Evolutionary conservation across 805 yeast genomes (phyloP).

Genomic region (Cyberlindnera euphorbiae): DNA sequence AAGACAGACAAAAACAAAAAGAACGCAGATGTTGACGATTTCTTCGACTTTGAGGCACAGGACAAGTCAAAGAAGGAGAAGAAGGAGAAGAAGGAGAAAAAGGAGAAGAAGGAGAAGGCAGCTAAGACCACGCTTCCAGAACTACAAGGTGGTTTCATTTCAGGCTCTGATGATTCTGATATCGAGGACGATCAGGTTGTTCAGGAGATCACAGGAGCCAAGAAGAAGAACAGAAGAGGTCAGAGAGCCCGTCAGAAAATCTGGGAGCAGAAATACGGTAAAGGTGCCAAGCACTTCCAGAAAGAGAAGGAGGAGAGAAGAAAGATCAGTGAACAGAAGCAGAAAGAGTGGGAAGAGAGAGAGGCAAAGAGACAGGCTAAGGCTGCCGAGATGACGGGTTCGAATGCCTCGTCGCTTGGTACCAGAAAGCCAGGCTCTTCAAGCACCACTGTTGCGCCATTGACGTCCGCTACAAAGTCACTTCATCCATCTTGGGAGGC

Average conservation of each 20-base stretch:
- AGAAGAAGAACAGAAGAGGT: slow-evolving; percentile 87
- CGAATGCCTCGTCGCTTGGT: slow-evolving; percentile 37
- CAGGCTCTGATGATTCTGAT: slow-evolving; percentile 76
- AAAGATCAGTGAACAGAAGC: slow-evolving; percentile 55
- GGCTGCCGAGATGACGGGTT: slow-evolving; percentile 38
- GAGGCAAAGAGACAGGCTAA: slow-evolving; percentile 52
- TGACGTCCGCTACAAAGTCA: slow-evolving; percentile 10
- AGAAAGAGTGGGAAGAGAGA: slow-evolving; percentile 68
- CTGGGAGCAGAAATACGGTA: slow-evolving; percentile 91
- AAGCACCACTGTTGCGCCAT: slow-evolving; percentile 10
- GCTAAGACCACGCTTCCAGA: slow-evolving; percentile 54
- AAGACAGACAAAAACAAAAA: slow-evolving; percentile 9
- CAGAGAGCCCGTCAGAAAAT: slow-evolving; percentile 95
- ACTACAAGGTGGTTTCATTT: slow-evolving; percentile 73
- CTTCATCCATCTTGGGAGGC: slow-evolving; percentile 99
- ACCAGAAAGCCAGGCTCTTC: slow-evolving; percentile 21
- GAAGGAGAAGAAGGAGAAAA: slow-evolving; percentile 21
- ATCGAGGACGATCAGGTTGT: slow-evolving; percentile 49
- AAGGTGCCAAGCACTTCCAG: slow-evolving; percentile 74
- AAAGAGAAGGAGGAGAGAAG: slow-evolving; percentile 52
- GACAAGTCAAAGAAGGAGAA: slow-evolving; percentile 33
- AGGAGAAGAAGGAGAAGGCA: slow-evolving; percentile 23
- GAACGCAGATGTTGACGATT: slow-evolving; percentile 30
- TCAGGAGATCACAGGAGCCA: slow-evolving; percentile 45
- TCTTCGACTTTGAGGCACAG: slow-evolving; percentile 28